Conservation (phyloP, 192 early-diverging fungal species). For the Backusella mclennaniae region DNA sequence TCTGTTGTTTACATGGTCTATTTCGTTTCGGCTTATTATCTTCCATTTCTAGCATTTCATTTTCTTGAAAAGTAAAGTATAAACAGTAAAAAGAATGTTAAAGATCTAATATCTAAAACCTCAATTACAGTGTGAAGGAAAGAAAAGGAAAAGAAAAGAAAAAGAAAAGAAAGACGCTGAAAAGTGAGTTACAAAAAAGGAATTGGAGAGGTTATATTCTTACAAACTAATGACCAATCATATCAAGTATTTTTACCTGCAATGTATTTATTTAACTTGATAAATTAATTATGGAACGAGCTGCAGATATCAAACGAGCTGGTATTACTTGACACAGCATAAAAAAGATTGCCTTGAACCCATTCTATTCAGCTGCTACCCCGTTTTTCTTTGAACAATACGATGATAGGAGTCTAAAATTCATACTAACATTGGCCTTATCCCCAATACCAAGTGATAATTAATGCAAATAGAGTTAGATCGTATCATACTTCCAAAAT, state of each 20-base stretch:
- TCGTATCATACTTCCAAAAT: background rate
- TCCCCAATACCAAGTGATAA: background rate
- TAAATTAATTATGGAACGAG: background rate
- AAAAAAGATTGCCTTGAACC: background rate
- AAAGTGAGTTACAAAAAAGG: background rate
- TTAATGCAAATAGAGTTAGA: background rate
- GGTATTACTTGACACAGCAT: background rate
- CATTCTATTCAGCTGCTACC: background rate
- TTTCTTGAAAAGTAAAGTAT: background rate
- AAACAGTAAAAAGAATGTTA: background rate
- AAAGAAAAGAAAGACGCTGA: too few relatives aligned
- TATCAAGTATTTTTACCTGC: background rate
- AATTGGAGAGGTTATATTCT: background rate
- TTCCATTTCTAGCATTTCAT: conserved; percentile 5
- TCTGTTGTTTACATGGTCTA: conserved; percentile 17
- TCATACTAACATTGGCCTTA: background rate
- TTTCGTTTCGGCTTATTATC: conserved; percentile 12
- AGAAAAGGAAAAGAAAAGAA: background rate
- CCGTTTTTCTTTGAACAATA: background rate
- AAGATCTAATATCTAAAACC: background rate
- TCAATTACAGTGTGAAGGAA: background rate
- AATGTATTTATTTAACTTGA: background rate
- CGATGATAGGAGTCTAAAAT: background rate
- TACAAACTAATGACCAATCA: background rate
- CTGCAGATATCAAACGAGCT: background rate